Evolutionary conservation across 441 rosid species (phyloP).

Genomic region (Bocquillonia castaneifolia): DNA sequence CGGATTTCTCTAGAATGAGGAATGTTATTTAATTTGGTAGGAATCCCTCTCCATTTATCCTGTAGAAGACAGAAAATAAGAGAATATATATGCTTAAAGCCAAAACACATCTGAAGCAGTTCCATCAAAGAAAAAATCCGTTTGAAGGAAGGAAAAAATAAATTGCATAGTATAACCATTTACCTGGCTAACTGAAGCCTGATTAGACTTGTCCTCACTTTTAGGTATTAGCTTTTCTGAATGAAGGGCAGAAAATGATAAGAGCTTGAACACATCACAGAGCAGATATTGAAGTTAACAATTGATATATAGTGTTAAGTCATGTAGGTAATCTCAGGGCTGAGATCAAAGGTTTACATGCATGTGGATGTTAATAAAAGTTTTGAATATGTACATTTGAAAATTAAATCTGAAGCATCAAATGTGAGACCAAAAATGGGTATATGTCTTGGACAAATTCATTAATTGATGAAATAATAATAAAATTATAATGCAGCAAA

Average conservation of each 20-base stretch:
- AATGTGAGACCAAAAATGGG: neutral
- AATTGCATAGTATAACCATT: conserved; percentile 5
- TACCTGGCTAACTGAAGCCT: conserved; percentile 49
- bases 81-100: conserved; percentile 17
- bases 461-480: neutral
- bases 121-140: conserved; percentile 6
- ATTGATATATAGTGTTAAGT: neutral
- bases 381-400: no score
- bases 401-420: neutral
- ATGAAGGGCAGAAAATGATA: conserved; percentile 16
- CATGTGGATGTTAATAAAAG: neutral
- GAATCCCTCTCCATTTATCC: conserved; percentile 93
- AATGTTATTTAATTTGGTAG: conserved; percentile 82
- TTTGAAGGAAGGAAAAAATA: neutral
- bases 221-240: conserved; percentile 34
- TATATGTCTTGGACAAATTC: neutral
- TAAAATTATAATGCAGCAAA: neutral
- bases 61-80: conserved; percentile 40
- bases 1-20: conserved; percentile 95
- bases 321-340: neutral
- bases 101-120: conserved; percentile 9
- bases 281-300: conserved; percentile 12
- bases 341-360: conserved; percentile 6
- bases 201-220: conserved; percentile 32
- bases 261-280: conserved; percentile 15